Percentiles rank a stretch among this genome's conserved stretches.
Conservation (phyloP, 371 early-diverging fungal genomes). For the Entomophthora muscae region DNA sequence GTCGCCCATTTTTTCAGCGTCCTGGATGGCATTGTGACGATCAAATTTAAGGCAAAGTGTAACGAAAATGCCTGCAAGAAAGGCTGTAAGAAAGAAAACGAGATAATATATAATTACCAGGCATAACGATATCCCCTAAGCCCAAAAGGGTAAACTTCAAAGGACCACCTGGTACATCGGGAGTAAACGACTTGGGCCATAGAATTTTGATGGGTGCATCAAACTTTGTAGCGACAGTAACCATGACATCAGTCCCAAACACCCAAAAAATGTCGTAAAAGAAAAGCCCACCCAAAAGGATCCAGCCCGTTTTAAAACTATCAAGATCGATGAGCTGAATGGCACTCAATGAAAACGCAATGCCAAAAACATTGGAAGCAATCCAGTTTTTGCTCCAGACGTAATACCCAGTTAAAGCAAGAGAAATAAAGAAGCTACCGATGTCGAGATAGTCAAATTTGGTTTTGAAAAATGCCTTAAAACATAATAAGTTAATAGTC, state of each 20-base stretch:
- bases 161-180: constrained; percentile 17
- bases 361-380: constrained; percentile 72
- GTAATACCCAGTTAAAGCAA: constrained; percentile 54
- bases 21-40: constrained; percentile 37
- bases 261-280: constrained; percentile 98
- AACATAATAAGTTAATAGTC: constrained; percentile 18
- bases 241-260: constrained; percentile 97
- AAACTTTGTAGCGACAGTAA: constrained; percentile 89
- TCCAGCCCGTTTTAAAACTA: constrained; percentile 88
- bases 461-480: constrained; percentile 32
- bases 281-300: constrained; percentile 79
- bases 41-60: constrained; percentile 82
- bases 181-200: constrained; percentile 61
- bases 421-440: constrained; percentile 30
- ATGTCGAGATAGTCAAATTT: constrained; percentile 62
- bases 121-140: constrained; percentile 94
- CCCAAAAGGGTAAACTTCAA: constrained; percentile 83
- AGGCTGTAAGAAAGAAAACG: neutral
- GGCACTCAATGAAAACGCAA: constrained; percentile 71
- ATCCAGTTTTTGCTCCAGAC: constrained; percentile 82
- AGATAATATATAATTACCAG: constrained; percentile 31
- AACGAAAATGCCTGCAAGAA: constrained; percentile 54
- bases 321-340: constrained; percentile 77
- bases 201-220: constrained; percentile 94
- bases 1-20: constrained; percentile 15